Conservation (phyloP, 257 asterid genomes). For the Dorcoceras hygrometricum region DNA sequence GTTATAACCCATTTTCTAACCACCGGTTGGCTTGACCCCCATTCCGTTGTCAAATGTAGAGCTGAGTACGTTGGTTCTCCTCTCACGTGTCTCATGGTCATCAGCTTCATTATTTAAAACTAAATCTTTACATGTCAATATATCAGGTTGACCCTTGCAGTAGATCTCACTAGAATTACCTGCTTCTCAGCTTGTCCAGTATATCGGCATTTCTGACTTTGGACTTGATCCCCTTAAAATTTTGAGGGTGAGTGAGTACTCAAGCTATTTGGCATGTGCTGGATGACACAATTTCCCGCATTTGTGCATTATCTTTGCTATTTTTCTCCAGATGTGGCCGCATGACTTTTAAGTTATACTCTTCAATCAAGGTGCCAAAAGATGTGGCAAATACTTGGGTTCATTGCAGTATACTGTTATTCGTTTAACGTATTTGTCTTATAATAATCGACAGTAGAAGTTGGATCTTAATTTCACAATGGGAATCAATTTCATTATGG, state of each 20-base stretch:
- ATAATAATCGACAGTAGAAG: no score
- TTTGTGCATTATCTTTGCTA: background rate
- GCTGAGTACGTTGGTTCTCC: background rate
- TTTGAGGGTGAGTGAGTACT: background rate
- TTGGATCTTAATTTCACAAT: no score
- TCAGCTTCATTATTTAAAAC: background rate
- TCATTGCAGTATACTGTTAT: background rate
- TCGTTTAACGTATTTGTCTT: background rate
- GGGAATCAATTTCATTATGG: no score
- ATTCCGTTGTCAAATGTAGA: background rate
- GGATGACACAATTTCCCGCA: background rate
- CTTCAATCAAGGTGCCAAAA: background rate
- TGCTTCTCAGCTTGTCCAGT: background rate
- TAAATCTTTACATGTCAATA: background rate
- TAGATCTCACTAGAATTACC: background rate
- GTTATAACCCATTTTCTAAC: conserved; percentile 24
- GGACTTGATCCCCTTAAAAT: background rate
- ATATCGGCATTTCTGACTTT: background rate
- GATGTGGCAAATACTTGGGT: background rate
- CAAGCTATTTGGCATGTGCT: no score
- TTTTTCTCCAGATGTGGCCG: background rate
- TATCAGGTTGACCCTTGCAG: background rate
- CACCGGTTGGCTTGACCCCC: background rate
- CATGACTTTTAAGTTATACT: background rate
- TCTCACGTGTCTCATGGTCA: background rate